Evolutionary conservation across 306 rosid species (phyloP).

Genomic region (Cucurbita ficifolia): DNA sequence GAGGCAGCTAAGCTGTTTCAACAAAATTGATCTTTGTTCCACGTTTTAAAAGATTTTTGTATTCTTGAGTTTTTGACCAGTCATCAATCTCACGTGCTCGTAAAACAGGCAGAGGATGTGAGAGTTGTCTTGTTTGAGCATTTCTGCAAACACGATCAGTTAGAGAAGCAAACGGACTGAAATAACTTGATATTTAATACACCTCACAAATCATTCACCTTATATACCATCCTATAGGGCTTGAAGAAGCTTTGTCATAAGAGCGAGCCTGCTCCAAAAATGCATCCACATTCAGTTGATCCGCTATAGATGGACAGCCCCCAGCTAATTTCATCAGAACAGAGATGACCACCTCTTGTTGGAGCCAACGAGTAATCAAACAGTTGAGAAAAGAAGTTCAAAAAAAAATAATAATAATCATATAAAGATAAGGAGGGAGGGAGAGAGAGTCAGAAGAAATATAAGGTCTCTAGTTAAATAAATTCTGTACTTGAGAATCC

Average conservation of each 20-base stretch:
- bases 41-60: conserved; percentile 43
- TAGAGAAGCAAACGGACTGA: conserved; percentile 6
- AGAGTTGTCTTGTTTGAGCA: conserved; percentile 87
- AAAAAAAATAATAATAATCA: background rate
- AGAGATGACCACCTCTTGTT: conserved; percentile 92
- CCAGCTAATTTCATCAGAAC: conserved; percentile 98
- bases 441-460: background rate
- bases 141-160: conserved; percentile 39
- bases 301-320: conserved; percentile 91
- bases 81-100: conserved; percentile 94
- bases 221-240: conserved; percentile 89
- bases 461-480: background rate
- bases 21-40: conserved; percentile 25
- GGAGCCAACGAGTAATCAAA: conserved; percentile 25
- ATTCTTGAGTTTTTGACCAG: conserved; percentile 74
- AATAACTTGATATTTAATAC: background rate
- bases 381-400: conserved; percentile 7
- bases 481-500: conserved; percentile 61
- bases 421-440: background rate
- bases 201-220: conserved; percentile 28
- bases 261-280: conserved; percentile 97
- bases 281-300: conserved; percentile 88
- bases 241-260: conserved; percentile 89
- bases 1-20: conserved; percentile 17
- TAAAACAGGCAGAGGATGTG: conserved; percentile 86